These are phyloP conservation scores for Mycena indigotica DNA, from an alignment of 768 basidiomycete species.

Conservation along the genomic window DNA sequence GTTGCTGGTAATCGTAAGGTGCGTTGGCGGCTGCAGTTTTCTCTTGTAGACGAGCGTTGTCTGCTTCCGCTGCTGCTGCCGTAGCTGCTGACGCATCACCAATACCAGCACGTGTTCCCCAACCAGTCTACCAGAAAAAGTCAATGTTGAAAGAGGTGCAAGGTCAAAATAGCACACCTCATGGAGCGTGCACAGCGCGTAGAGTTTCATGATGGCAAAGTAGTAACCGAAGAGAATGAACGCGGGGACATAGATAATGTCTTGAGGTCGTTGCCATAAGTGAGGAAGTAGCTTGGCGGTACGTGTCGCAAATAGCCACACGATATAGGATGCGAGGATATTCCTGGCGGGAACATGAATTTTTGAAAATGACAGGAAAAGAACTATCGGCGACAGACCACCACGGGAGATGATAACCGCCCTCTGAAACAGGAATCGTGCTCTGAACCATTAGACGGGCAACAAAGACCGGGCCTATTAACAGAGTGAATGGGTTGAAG, in stretches of 20 bases:
- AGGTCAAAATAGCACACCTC: constrained; percentile 54
- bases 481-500: constrained; percentile 83
- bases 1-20: constrained; percentile 27
- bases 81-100: constrained; percentile 81
- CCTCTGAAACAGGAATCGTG: constrained; percentile 63
- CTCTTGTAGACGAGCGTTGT: constrained; percentile 32
- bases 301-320: constrained; percentile 72
- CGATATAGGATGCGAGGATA: constrained; percentile 63
- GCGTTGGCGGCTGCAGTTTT: constrained; percentile 26
- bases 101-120: constrained; percentile 95
- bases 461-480: constrained; percentile 82
- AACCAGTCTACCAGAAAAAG: constrained; percentile 64
- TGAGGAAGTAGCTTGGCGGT: constrained; percentile 84
- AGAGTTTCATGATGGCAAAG: constrained; percentile 93
- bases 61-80: constrained; percentile 57
- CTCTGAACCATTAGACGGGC: constrained; percentile 77
- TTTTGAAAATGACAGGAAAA: constrained; percentile 4
- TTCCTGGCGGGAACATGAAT: constrained; percentile 50
- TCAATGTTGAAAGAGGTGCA: not conserved
- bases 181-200: constrained; percentile 87
- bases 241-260: constrained; percentile 82
- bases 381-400: constrained; percentile 73
- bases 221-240: constrained; percentile 92
- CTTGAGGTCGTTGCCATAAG: constrained; percentile 73
- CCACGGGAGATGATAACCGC: constrained; percentile 81